Base-by-base conservation (phyloP, 768 basidiomycete species). In the Hygrocybe punicea region DNA sequence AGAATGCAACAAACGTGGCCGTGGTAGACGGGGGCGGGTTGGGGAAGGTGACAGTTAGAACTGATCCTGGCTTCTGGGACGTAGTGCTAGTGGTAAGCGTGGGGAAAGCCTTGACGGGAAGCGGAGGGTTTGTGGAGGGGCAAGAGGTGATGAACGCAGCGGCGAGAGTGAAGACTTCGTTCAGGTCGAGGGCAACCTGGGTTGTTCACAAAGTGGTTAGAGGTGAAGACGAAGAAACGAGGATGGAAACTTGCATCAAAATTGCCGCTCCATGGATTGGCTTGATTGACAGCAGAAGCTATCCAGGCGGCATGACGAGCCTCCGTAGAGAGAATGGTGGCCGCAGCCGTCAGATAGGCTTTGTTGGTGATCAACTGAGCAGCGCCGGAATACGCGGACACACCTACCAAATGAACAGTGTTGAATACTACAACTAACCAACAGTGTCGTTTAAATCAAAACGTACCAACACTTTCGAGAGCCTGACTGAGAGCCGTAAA, bases 291-390 rank as follows among this genome's bases (percentile, higher is more conserved):
- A n/a, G 73, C 72, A 13, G 75, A 71, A 52, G 68, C 60, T 29
- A 83, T 61, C 82, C 82, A 85, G 10, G 76, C 71, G 17, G 76
- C 72, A 62, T 84, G 82, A 44, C 81, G 74, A 51, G 80, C 73
- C 67, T 85, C 83, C 47, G 76, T 77, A 24, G 78, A 74, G 19
- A 88, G 73, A 61, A 91, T 87, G 17, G 81, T 78, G 1, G 77
- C 86, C 5, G 82, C 79, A 13, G 79, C 77, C 4, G 81, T 80
- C 17, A 82, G 65, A 65, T 80, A 81, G 24, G 71, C 71, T 68
- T 78, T 63, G 58, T 36, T 9, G 6, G 24, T 8, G 35, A 23
- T n/a, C 16, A n/a, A 42, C 10, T n/a, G 19, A 17, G 14, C n/a
- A 46, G 42, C 51, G 11, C 14, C 16, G 21, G 10, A n/a, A 14